phyloP scores from a whole-genome alignment of 345 rosid genomes.

The Arabis hirsuta region DNA sequence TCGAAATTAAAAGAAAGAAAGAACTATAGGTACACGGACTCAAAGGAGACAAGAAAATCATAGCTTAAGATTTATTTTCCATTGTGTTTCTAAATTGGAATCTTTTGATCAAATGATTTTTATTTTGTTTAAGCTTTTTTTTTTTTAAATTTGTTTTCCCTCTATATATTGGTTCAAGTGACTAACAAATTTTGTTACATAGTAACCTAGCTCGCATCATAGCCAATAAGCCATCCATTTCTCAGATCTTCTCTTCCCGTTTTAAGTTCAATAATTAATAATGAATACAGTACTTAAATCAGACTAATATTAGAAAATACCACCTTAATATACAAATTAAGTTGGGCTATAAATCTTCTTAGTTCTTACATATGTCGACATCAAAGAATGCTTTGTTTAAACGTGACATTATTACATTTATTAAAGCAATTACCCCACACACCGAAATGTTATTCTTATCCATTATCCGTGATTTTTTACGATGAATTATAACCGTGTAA shows the following conservation, averaged over 20 bases:
- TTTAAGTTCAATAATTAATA: conserved; percentile 2
- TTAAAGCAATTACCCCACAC: conserved; percentile 40
- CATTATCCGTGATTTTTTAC: conserved; percentile 18
- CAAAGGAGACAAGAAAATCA: conserved; percentile 41
- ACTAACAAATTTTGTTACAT: conserved; percentile 31
- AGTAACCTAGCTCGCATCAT: conserved; percentile 32
- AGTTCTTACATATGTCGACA: conserved; percentile 36
- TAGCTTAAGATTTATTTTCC: conserved; percentile 35
- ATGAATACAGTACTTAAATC: neutral
- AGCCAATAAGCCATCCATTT: conserved; percentile 16
- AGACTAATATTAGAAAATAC: conserved; percentile 9
- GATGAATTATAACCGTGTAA: conserved; percentile 5
- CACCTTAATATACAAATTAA: conserved; percentile 32
- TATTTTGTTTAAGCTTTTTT: neutral
- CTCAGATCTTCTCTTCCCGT: conserved; percentile 11
- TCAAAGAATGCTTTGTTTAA: conserved; percentile 30
- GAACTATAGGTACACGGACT: conserved; percentile 39
- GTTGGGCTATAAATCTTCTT: conserved; percentile 5
- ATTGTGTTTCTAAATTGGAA: conserved; percentile 35
- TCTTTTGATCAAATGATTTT: conserved; percentile 20
- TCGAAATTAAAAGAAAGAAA: neutral
- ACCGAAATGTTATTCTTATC: conserved; percentile 30
- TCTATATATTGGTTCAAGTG: conserved; percentile 4
- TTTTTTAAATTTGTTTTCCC: conserved; percentile 13
- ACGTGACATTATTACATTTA: conserved; percentile 32